These are phyloP conservation scores for Komagataella populi DNA, from an alignment of 805 yeast species.

Conservation along the genomic window DNA sequence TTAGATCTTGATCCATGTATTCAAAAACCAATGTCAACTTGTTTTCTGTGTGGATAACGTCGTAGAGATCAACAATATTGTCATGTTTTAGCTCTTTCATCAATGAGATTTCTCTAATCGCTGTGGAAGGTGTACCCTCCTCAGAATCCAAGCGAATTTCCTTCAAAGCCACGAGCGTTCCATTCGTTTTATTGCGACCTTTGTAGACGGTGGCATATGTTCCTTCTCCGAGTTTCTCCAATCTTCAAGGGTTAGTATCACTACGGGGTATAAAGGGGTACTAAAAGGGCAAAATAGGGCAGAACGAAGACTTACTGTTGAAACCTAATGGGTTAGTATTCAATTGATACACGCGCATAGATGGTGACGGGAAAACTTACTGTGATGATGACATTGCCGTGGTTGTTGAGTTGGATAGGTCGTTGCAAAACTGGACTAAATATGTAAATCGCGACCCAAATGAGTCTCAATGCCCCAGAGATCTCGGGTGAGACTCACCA, in stretches of 20 bases:
- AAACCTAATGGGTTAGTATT: conserved; percentile 8
- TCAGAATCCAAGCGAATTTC: conserved; percentile 92
- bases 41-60: conserved; percentile 94
- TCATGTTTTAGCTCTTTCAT: conserved; percentile 92
- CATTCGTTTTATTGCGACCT: conserved; percentile 76
- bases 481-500: too few relatives aligned
- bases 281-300: conserved; percentile 3
- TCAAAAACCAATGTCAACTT: conserved; percentile 90
- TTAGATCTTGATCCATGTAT: conserved; percentile 84
- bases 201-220: conserved; percentile 98
- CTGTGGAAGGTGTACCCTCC: conserved; percentile 98
- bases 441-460: neutral
- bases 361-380: conserved; percentile 5
- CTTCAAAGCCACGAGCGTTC: conserved; percentile 84
- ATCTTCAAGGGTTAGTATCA: conserved; percentile 13
- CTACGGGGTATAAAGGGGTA: conserved; percentile 5
- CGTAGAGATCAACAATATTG: conserved; percentile 84
- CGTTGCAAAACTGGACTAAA: neutral
- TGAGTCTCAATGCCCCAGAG: too few relatives aligned
- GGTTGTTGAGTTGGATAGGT: neutral
- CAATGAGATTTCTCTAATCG: conserved; percentile 88
- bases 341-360: neutral
- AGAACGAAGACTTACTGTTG: conserved; percentile 14
- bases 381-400: conserved; percentile 25
- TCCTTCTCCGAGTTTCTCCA: conserved; percentile 87